Evolutionary conservation across 2,329 filamentous ascomycete genomes (phyloP), one percentile per base, ranked within the genome.

Genomic region (Triangularia verruculosa): DNA sequence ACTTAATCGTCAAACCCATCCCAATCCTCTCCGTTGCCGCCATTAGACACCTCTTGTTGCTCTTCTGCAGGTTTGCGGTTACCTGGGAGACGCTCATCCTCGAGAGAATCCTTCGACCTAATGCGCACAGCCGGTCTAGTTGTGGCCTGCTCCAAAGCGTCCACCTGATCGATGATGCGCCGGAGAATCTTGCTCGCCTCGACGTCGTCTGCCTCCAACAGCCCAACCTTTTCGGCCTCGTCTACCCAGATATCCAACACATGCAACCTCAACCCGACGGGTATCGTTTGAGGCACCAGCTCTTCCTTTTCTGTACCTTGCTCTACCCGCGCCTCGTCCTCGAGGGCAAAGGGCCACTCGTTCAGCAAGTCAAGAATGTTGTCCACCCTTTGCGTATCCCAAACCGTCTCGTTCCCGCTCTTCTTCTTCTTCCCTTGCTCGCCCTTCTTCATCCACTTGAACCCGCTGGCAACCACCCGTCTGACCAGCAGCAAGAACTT

Each of bases 221-320:
- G 80, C 60, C 87, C 85, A 32, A 87, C 85, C 72, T 88, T 89
- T 76, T 93, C 90, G 71, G 93, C 77, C 82, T 97, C 93, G 75
- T 98, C 95, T 8, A 96, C 84, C 86, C 91, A 98, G 61, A 98
- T 84, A 78, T 99, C 95, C 67, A 96, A 77, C 13, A 93, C 85
- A 77, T 99, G 95, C 75, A 96, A 88, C 67, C 92, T 81, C 74
- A 99, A 74, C 0, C 95, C 95, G 70, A 95, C 90, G 0, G 94
- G 90, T 1, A 96, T 86, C 61, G 65, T 71, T 61, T 68, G 69
- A 8, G 69, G 69, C 61, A 68, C 63, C 17, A 73, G 39, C n/a
- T 25, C 70, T 20, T 62, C 69, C 9, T 83, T 71, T 6, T 70
- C 73, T 64, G 80, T 53, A 11, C 57, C 56, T 11, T 59, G 73